Conservation (phyloP, 805 yeast species). For the Saccharomycopsis fermentans region DNA sequence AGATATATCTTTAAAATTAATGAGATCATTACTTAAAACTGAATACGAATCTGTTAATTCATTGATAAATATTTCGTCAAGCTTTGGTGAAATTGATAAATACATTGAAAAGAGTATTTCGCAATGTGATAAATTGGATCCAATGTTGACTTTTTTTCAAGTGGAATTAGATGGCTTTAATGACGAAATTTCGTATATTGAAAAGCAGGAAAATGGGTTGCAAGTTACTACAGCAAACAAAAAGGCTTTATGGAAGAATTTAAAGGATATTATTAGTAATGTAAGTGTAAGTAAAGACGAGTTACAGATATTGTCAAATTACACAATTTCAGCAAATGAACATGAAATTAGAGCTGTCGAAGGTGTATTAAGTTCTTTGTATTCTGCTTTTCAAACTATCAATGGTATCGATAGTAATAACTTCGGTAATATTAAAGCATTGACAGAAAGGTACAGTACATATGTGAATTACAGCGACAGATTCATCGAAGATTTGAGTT, state of each 20-base stretch:
- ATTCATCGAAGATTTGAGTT: conserved; percentile 39
- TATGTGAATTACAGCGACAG: conserved; percentile 46
- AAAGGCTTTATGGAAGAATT: conserved; percentile 60
- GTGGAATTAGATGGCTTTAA: conserved; percentile 56
- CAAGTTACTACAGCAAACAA: conserved; percentile 79
- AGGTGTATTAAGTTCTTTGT: conserved; percentile 41
- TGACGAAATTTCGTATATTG: conserved; percentile 61
- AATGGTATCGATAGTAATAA: conserved; percentile 38
- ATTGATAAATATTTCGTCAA: conserved; percentile 39
- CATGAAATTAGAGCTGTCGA: conserved; percentile 42
- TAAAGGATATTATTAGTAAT: conserved; percentile 58
- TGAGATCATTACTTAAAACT: conserved; percentile 47
- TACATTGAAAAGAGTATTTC: conserved; percentile 34
- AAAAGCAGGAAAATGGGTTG: conserved; percentile 65
- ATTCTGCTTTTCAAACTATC: conserved; percentile 56
- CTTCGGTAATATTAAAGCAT: conserved; percentile 59
- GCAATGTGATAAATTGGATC: conserved; percentile 48
- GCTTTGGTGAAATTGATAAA: conserved; percentile 33
- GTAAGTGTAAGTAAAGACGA: conserved; percentile 54
- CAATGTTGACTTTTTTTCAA: conserved; percentile 43
- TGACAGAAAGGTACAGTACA: conserved; percentile 50
- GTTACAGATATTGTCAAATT: conserved; percentile 35
- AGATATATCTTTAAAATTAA: conserved; percentile 45
- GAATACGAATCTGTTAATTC: conserved; percentile 54
- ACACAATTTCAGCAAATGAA: conserved; percentile 39